Evolutionary conservation across 1,139 yeast species (phyloP).

Genomic region (Nakaseomyces glabratus): DNA sequence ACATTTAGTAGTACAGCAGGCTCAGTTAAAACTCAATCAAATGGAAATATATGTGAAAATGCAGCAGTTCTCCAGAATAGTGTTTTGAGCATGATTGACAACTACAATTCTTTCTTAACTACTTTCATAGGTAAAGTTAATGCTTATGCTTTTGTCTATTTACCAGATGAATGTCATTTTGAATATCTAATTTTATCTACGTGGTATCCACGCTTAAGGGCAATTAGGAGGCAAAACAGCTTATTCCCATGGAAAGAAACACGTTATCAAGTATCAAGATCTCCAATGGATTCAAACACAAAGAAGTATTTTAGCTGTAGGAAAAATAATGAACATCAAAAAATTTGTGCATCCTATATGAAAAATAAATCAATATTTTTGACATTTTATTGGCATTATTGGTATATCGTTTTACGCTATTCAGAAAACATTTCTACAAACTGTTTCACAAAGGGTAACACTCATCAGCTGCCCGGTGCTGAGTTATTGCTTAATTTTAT

Average conservation of each 20-base stretch:
- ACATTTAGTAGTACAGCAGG: conserved; percentile 2
- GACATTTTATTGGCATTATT: conserved; percentile 30
- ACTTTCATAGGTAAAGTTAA: conserved; percentile 27
- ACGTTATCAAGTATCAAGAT: neutral
- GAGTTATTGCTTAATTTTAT: conserved; percentile 12
- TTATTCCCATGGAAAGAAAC: conserved; percentile 22
- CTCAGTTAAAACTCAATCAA: neutral
- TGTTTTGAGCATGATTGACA: conserved; percentile 11
- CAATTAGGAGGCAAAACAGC: conserved; percentile 4
- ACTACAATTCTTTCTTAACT: conserved; percentile 21
- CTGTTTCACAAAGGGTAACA: conserved; percentile 1
- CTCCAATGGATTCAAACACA: neutral
- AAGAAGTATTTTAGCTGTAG: no score
- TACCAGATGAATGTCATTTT: conserved; percentile 24
- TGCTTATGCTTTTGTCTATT: conserved; percentile 27
- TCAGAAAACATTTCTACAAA: conserved; percentile 6
- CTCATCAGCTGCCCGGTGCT: conserved; percentile 18
- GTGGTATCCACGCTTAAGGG: conserved; percentile 7
- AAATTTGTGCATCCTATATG: conserved; percentile 27
- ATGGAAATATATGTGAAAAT: conserved; percentile 1
- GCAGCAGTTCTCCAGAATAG: conserved; percentile 4
- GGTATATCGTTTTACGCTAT: conserved; percentile 21
- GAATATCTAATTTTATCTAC: conserved; percentile 16
- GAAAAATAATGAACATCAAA: conserved; percentile 9
- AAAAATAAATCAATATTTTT: conserved; percentile 23